phyloP scores from a whole-genome alignment of 83 land plant species.

The Picea mariana region DNA sequence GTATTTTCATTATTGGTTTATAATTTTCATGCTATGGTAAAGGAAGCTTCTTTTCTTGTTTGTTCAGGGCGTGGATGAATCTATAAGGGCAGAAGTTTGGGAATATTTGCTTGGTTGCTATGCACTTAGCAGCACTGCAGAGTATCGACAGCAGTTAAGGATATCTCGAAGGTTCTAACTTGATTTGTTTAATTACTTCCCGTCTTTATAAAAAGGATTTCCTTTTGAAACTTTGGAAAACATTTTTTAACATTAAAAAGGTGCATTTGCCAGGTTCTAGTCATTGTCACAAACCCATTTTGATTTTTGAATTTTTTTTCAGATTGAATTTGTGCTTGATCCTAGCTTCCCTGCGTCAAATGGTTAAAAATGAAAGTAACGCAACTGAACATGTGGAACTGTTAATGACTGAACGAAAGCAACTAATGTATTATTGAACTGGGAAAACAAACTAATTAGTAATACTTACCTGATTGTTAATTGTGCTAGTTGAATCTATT shows the following conservation, averaged over 20 bases:
- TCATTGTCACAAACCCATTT: background rate
- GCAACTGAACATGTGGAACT: no score
- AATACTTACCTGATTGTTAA: no score
- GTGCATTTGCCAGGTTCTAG: background rate
- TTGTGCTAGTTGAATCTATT: no score
- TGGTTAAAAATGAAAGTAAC: no score
- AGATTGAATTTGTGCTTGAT: background rate
- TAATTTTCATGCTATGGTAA: conserved; percentile 10
- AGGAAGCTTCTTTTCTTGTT: conserved; percentile 3
- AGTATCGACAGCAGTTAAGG: conserved; percentile 49
- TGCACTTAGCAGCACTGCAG: conserved; percentile 75
- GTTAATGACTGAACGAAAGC: no score
- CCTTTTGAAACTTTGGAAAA: background rate
- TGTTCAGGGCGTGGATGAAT: conserved; percentile 86
- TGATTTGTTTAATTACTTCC: background rate
- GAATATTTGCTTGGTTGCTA: conserved; percentile 96
- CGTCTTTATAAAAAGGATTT: background rate
- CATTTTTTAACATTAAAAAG: background rate
- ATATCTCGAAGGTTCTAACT: conserved; percentile 54
- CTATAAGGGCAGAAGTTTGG: conserved; percentile 94
- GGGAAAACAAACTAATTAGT: no score
- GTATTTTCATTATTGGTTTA: background rate
- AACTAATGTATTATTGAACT: no score
- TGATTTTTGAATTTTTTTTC: no score
- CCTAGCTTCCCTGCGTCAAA: background rate